Conservation (phyloP, 2,329 filamentous ascomycete species). For the Samsoniella hepiali region DNA sequence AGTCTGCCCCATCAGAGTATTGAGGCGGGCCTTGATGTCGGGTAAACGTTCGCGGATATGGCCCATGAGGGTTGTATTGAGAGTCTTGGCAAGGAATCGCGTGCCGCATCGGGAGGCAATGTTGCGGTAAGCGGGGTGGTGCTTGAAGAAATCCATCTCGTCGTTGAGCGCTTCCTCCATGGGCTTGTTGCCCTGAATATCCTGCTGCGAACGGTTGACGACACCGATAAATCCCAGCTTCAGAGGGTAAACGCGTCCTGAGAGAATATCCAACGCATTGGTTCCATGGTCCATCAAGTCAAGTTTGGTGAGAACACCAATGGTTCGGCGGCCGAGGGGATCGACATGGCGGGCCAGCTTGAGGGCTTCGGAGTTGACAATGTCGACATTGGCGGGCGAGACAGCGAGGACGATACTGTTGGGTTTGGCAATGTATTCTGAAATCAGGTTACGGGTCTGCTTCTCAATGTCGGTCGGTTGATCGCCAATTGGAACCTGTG, state of each 20-base stretch:
- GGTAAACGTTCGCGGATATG: constrained; percentile 94
- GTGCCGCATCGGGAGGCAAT: constrained; percentile 93
- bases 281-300: constrained; percentile 99
- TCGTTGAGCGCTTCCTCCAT: constrained; percentile 86
- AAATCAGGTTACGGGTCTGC: constrained; percentile 92
- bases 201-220: constrained; percentile 96
- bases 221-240: constrained; percentile 98
- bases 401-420: constrained; percentile 98
- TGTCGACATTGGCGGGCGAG: constrained; percentile 94
- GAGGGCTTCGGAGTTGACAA: constrained; percentile 96
- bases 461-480: constrained; percentile 98
- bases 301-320: constrained; percentile 94
- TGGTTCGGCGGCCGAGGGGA: constrained; percentile 87
- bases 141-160: constrained; percentile 92
- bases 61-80: constrained; percentile 92
- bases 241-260: constrained; percentile 90
- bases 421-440: constrained; percentile 97
- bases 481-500: constrained; percentile 88
- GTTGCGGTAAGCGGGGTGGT: constrained; percentile 95
- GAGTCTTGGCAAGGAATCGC: constrained; percentile 86
- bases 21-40: constrained; percentile 95
- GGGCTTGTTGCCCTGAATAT: constrained; percentile 95
- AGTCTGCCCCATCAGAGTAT: constrained; percentile 99
- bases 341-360: constrained; percentile 98
- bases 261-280: constrained; percentile 96